Conservation (phyloP, 768 basidiomycete genomes). For the Hericium coralloides region DNA sequence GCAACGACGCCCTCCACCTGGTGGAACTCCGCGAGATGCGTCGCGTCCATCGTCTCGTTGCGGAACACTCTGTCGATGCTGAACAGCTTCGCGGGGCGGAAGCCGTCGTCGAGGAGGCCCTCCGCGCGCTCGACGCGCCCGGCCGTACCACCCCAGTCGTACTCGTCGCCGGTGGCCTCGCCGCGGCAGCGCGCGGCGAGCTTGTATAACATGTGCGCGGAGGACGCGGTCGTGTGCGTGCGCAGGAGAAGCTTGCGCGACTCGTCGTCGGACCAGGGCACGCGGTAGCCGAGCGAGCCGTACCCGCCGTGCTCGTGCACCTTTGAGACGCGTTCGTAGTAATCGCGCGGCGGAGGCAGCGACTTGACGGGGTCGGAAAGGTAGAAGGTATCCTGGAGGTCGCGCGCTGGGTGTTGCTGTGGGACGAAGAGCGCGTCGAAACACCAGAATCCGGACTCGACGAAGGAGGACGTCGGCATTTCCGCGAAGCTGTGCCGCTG, state of each 20-base stretch:
- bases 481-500: constrained; percentile 74
- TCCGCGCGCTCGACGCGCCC: constrained; percentile 28
- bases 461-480: constrained; percentile 94
- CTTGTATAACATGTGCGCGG: constrained; percentile 88
- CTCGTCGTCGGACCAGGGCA: constrained; percentile 91
- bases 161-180: constrained; percentile 31
- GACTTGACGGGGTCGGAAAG: constrained; percentile 83
- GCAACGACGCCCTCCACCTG: constrained; percentile 99
- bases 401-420: constrained; percentile 97
- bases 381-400: constrained; percentile 98
- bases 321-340: constrained; percentile 76
- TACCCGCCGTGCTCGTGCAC: constrained; percentile 84
- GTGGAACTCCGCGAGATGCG: constrained; percentile 98
- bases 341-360: constrained; percentile 66
- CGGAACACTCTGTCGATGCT: constrained; percentile 98
- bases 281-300: constrained; percentile 93
- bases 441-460: constrained; percentile 99
- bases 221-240: constrained; percentile 95
- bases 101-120: constrained; percentile 49
- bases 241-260: constrained; percentile 86
- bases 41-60: constrained; percentile 97
- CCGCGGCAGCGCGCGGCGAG: constrained; percentile 79
- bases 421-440: constrained; percentile 98
- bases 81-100: constrained; percentile 89
- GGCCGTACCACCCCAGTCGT: constrained; percentile 23